Conservation (phyloP, 805 yeast genomes). For the Lipomyces orientalis region DNA sequence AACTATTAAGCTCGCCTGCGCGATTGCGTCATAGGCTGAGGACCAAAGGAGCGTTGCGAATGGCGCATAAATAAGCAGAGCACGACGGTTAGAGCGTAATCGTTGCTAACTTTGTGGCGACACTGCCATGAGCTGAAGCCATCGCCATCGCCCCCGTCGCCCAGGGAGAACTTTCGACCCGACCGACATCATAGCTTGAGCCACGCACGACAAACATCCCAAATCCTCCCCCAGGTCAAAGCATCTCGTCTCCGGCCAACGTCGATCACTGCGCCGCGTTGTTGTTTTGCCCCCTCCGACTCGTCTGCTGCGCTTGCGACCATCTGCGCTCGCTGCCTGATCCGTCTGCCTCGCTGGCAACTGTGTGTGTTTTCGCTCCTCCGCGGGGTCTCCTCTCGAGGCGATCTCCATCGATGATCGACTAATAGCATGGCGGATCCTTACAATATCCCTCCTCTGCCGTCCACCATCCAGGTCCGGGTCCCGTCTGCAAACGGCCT, state of each 20-base stretch:
- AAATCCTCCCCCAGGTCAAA: neutral
- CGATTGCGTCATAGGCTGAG: neutral
- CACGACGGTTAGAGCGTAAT: neutral
- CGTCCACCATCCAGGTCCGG: conserved; percentile 1
- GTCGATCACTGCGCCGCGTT: conserved; percentile 4
- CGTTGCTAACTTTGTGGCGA: neutral
- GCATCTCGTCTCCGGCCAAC: conserved; percentile 5
- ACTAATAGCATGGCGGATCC: conserved; percentile 6
- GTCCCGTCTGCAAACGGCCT: neutral
- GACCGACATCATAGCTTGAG: neutral
- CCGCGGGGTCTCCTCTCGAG: conserved; percentile 5
- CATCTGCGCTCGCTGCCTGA: neutral
- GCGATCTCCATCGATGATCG: conserved; percentile 6
- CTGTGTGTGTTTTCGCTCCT: neutral
- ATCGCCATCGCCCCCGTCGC: neutral
- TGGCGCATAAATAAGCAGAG: neutral
- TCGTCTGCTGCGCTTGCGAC: conserved; percentile 4
- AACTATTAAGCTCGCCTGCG: neutral
- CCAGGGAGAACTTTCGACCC: conserved; percentile 2
- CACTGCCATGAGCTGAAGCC: neutral
- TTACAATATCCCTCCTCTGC: neutral
- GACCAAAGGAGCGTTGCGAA: neutral
- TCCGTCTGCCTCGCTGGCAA: neutral
- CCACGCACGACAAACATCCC: neutral
- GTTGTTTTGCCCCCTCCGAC: neutral